A percentile compares a stretch with the other conserved stretches of the same genome.
These are phyloP conservation scores for Exophiala mesophila DNA, from an alignment of 2,329 filamentous ascomycete genomes.

Conservation along the genomic window DNA sequence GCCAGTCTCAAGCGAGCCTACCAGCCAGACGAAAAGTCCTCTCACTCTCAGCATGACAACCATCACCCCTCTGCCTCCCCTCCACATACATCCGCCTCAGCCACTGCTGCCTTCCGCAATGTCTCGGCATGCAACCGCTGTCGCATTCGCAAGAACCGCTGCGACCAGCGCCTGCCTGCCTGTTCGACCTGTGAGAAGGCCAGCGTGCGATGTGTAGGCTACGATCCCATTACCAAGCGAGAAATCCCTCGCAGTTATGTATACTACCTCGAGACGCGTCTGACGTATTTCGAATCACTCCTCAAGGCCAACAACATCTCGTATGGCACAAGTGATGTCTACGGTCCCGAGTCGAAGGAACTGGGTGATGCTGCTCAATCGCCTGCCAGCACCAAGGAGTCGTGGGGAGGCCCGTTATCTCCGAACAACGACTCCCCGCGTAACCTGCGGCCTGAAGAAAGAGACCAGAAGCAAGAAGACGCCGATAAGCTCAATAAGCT, in stretches of 20 bases:
- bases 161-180: constrained; percentile 85
- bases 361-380: constrained; percentile 15
- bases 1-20: constrained; percentile 27
- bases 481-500: constrained; percentile 60
- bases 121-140: constrained; percentile 95
- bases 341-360: constrained; percentile 49
- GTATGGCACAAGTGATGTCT: constrained; percentile 65
- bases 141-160: constrained; percentile 85
- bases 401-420: constrained; percentile 13
- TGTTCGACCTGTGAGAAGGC: constrained; percentile 92
- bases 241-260: constrained; percentile 93
- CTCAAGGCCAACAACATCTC: constrained; percentile 64
- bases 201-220: constrained; percentile 85
- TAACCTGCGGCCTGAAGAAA: constrained; percentile 28
- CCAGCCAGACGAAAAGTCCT: constrained; percentile 21
- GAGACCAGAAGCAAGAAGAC: constrained; percentile 46
- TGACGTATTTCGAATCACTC: constrained; percentile 75
- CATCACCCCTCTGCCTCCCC: constrained; percentile 16
- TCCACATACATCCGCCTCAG: constrained; percentile 25
- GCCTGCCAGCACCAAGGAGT: constrained; percentile 24
- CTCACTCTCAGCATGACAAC: constrained; percentile 11
- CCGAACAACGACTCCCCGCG: constrained; percentile 26
- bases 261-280: constrained; percentile 84
- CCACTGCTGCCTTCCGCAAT: constrained; percentile 62
- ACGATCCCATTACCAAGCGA: constrained; percentile 92